Percentiles rank a stretch among this genome's conserved stretches.
Evolutionary conservation across 2,329 filamentous ascomycete genomes (phyloP).

Genomic region (Aspergillus arachidicola): DNA sequence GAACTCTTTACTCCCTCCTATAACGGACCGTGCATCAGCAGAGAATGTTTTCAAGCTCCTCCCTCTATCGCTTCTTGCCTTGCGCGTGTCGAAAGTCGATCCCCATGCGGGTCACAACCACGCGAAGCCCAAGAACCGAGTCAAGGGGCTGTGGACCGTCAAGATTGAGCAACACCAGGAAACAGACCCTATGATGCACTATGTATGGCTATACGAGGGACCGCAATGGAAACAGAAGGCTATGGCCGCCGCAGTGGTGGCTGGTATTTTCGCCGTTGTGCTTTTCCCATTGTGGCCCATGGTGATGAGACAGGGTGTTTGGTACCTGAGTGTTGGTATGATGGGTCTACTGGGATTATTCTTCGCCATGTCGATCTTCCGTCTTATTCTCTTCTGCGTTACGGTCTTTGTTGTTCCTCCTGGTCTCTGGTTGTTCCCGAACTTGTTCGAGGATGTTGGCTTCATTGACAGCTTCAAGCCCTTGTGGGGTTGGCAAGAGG

Average conservation of each 20-base stretch:
- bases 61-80: slow-evolving; percentile 88
- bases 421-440: slow-evolving; percentile 97
- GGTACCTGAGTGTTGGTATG: slow-evolving; percentile 95
- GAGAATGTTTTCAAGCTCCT: slow-evolving; percentile 95
- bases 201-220: slow-evolving; percentile 95
- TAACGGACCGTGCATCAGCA: slow-evolving; percentile 83
- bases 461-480: slow-evolving; percentile 98
- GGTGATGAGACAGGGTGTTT: slow-evolving; percentile 86
- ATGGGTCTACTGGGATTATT: slow-evolving; percentile 87
- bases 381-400: slow-evolving; percentile 88
- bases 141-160: slow-evolving; percentile 96
- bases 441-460: slow-evolving; percentile 96
- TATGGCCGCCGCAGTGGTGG: slow-evolving; percentile 80
- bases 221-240: slow-evolving; percentile 92
- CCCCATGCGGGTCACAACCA: slow-evolving; percentile 75
- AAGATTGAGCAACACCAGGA: slow-evolving; percentile 96
- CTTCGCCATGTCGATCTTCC: slow-evolving; percentile 97
- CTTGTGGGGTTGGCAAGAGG: slow-evolving; percentile 98
- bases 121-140: slow-evolving; percentile 69
- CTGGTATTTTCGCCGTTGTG: slow-evolving; percentile 83
- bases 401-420: slow-evolving; percentile 84
- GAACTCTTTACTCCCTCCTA: slow-evolving; percentile 83
- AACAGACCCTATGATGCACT: slow-evolving; percentile 68
- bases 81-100: slow-evolving; percentile 83
- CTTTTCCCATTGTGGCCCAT: slow-evolving; percentile 97